A percentile compares a stretch with the other conserved stretches of the same genome.
These are phyloP conservation scores for Botrytis porri DNA, from an alignment of 2,329 filamentous ascomycete genomes.

Conservation along the genomic window DNA sequence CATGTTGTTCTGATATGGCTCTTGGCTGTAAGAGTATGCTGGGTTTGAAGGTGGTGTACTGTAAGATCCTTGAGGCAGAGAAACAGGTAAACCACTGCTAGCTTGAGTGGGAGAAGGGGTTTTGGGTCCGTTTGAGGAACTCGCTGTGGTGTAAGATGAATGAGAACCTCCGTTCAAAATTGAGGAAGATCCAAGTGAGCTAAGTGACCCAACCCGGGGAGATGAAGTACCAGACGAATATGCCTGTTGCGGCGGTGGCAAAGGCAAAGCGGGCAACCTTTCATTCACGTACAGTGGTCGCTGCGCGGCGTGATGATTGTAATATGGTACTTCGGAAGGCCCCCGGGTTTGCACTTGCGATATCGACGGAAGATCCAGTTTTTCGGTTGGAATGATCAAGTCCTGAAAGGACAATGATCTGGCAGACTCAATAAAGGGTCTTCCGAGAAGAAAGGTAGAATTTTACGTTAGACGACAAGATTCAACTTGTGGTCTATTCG, in stretches of 20 bases:
- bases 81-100: constrained; percentile 45
- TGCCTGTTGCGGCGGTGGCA: constrained; percentile 60
- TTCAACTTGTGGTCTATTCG: constrained; percentile 16
- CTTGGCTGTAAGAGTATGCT: constrained; percentile 43
- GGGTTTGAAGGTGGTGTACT: constrained; percentile 40
- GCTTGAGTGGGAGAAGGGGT: constrained; percentile 70
- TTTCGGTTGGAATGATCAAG: constrained; percentile 61
- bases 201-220: constrained; percentile 69
- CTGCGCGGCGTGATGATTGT: constrained; percentile 64
- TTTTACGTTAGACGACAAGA: constrained; percentile 19
- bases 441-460: constrained; percentile 18
- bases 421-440: constrained; percentile 31
- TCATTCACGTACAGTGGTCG: constrained; percentile 67
- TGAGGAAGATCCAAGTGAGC: constrained; percentile 58
- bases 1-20: constrained; percentile 58
- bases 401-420: constrained; percentile 35
- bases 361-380: constrained; percentile 90
- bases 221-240: constrained; percentile 71
- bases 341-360: constrained; percentile 80
- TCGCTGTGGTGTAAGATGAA: constrained; percentile 52
- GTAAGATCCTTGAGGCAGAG: constrained; percentile 40
- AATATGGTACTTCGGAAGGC: constrained; percentile 67
- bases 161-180: constrained; percentile 52
- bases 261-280: constrained; percentile 67
- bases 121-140: constrained; percentile 62